These are phyloP conservation scores for Chenopodium berlandieri DNA, from an alignment of 148 eudicot genomes.

Conservation along the genomic window DNA sequence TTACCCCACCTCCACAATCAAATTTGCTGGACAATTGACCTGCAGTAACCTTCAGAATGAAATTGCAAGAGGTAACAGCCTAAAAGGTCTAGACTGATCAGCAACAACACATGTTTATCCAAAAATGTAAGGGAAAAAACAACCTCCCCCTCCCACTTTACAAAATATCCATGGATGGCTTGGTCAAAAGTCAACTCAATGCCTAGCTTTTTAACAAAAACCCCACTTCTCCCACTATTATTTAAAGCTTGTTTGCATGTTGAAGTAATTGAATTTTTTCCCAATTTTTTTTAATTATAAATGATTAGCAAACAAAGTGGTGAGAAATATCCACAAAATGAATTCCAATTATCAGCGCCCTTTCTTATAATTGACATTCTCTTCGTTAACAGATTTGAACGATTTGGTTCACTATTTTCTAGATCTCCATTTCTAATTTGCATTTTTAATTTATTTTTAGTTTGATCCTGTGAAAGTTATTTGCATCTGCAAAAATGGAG, in stretches of 20 bases:
- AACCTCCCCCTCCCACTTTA: neutral
- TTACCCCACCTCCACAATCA: neutral
- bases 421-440: neutral
- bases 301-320: neutral
- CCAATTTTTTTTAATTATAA: neutral
- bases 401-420: neutral
- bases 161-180: neutral
- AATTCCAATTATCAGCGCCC: neutral
- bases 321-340: neutral
- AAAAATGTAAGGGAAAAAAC: neutral
- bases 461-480: neutral
- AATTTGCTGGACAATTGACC: neutral
- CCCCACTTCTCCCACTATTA: neutral
- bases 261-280: neutral
- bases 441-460: too few relatives aligned
- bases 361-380: neutral
- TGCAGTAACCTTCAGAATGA: too few relatives aligned
- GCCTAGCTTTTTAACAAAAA: neutral
- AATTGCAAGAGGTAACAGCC: too few relatives aligned
- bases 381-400: neutral
- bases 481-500: neutral
- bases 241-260: neutral
- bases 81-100: neutral
- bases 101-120: neutral
- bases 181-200: neutral